phyloP scores from a whole-genome alignment of 768 basidiomycete genomes.

The Amanita polypyramis region DNA sequence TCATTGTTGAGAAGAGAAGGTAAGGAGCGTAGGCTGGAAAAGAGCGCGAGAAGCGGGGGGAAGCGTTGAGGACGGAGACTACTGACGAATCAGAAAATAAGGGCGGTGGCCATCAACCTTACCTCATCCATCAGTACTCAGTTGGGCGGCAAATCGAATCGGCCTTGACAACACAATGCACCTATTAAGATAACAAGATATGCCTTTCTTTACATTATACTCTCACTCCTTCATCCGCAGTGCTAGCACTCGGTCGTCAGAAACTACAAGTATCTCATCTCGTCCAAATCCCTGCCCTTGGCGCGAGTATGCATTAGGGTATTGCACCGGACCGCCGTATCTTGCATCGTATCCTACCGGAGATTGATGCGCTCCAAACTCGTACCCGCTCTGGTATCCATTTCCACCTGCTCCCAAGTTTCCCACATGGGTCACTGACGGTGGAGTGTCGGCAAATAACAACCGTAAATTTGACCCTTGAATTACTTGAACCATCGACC shows the following conservation, averaged over 20 bases:
- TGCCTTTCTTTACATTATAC: not conserved
- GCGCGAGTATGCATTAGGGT: conserved; percentile 23
- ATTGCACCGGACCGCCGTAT: conserved; percentile 18
- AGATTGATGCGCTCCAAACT: conserved; percentile 2
- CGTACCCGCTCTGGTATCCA: conserved; percentile 6
- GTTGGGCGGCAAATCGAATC: not conserved
- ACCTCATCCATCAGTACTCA: not conserved
- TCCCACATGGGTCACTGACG: conserved; percentile 63
- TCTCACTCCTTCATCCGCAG: conserved; percentile 34
- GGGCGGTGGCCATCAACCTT: not conserved
- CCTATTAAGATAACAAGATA: conserved; percentile 3
- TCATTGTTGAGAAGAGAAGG: conserved; percentile 28
- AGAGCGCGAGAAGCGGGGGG: conserved; percentile 3
- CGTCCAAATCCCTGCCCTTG: conserved; percentile 44
- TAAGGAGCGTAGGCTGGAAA: conserved; percentile 17
- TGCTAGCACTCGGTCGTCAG: conserved; percentile 77
- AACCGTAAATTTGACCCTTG: conserved; percentile 85
- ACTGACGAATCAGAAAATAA: conserved; percentile 3
- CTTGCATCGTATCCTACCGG: not conserved
- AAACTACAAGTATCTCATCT: conserved; percentile 84
- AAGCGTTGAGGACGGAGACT: conserved; percentile 13
- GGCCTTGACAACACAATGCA: not conserved
- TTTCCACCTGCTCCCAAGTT: conserved; percentile 14
- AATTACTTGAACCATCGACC: conserved; percentile 87
- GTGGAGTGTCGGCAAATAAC: conserved; percentile 89